Base-by-base conservation (phyloP, 768 basidiomycete genomes). In the Lactarius akahatsu region DNA sequence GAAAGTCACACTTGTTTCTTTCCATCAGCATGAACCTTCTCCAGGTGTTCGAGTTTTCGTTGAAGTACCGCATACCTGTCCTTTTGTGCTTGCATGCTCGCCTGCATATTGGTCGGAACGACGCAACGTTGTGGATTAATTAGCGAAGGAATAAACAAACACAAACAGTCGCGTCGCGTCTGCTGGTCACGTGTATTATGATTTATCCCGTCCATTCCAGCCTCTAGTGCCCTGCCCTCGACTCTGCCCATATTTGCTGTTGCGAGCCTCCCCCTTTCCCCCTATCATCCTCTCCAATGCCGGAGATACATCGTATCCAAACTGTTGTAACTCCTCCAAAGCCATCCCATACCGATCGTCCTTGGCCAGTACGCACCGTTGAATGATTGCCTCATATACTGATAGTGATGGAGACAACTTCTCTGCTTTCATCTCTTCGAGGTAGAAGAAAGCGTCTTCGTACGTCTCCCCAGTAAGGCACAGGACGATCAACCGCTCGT, bases 381-480 rank as follows among this genome's bases (percentile, higher is more conserved):
- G 78, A 52, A 88, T 76, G 64, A 95, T 77, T 1, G 78, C 77
- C 40, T 83, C 80, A 76, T 95, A 95, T 36, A 88, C 76, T 1
- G 72, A 71, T 30, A 71, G 71, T 11, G 83, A 74, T 0, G 93
- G 91, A n/a, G 78, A 71, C 71, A 85, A 78, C 10, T 79, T 79
- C 41, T 81, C 82, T 0, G 80, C 76, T 75, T 95, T 94, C 90
- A 93, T 92, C 78, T 91, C 89, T 74, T 94, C 92, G 38, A 96
- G 81, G 76, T 92, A 94, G 73, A 86, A 88, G 77, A 95, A 95
- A 0, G 92, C 91, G 67, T 93, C 91, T 72, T 94, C 92, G 75
- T 93, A 96, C 3, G 78, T 80, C 9, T 83, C 75, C 72, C 91
- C 88, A 0, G 86, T 86, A 16, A 95, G 81, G 72, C 86, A 89